Evolutionary conservation across 2,329 filamentous ascomycete species (phyloP), one percentile per base, ranked within the genome.

Genomic region (Byssochlamys sp.): DNA sequence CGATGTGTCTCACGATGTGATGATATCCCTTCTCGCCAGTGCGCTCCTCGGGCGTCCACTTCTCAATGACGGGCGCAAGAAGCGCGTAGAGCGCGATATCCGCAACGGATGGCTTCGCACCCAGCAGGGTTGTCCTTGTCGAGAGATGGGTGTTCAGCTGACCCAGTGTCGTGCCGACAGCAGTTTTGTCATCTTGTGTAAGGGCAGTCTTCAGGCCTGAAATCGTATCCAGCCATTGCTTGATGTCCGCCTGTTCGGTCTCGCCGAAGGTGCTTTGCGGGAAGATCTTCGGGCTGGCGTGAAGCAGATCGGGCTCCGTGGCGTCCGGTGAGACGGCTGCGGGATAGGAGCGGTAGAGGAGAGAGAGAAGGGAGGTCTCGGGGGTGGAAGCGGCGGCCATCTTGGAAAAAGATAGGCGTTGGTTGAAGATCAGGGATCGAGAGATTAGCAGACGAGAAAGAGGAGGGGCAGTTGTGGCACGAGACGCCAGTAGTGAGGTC

Each of bases 1-100:
- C 92, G 69, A 96, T 76, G 72, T 90, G 88, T 64, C 92, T 89
- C 58, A 96, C 89, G 64, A 97, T 88, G 76, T 97, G 86, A 62
- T 95, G 91, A 73, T 88, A 87, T 60, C 92, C 92, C 62, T 90
- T 82, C 78, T 95, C 85, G 61, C 92, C 92, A 25, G 92, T 95
- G 69, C 89, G 85, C 81, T 96, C 84, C 77, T 96, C 91, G 52
- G 87, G 77, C 2, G 82, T 83, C 92, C 92, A 97, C 63, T 80
- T 79, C 69, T 87, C 83, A 59, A 96, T 89, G 45, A 87, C 71
- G 11, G 90, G 88, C 1, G 87, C 87, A 33, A 96, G 81, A 56
- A 86, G 82, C 62, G 88, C 80, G 80, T 94, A 96, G 68, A 94
- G 80, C 65, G 89, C 88, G 59, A 95, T 80, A 68, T 96, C 91